These are phyloP conservation scores for Pythium phragmitis DNA, from an alignment of 352 stramenopile genomes.

Conservation along the genomic window DNA sequence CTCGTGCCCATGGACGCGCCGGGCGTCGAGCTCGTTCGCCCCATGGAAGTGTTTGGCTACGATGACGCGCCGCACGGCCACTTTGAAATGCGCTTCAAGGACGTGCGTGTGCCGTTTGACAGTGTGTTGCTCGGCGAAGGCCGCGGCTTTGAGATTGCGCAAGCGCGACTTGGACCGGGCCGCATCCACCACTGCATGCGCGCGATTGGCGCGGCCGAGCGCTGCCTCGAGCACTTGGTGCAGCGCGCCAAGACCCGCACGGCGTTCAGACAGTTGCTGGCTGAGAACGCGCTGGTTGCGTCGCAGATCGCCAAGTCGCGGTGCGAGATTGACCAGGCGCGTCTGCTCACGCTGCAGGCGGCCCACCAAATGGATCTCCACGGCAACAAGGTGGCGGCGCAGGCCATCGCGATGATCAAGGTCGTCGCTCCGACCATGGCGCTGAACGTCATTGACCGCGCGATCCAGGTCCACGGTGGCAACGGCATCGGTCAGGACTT, in stretches of 20 bases:
- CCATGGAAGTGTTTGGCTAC: conserved; percentile 95
- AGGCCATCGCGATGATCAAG: conserved; percentile 97
- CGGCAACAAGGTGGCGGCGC: conserved; percentile 84
- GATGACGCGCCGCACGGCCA: conserved; percentile 95
- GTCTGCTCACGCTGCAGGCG: conserved; percentile 85
- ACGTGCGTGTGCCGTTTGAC: conserved; percentile 90
- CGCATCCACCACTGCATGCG: conserved; percentile 99
- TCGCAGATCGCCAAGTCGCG: conserved; percentile 83
- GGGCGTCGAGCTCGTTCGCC: conserved; percentile 90
- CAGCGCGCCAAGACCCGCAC: conserved; percentile 91
- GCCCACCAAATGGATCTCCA: conserved; percentile 89
- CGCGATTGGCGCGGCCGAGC: conserved; percentile 89
- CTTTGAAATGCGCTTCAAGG: conserved; percentile 96
- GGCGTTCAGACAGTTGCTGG: conserved; percentile 94
- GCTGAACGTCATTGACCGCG: conserved; percentile 86
- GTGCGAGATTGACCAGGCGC: conserved; percentile 80
- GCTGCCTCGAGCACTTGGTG: conserved; percentile 82
- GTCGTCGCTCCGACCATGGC: conserved; percentile 93
- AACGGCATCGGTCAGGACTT: conserved; percentile 92
- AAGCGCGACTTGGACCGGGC: conserved; percentile 92
- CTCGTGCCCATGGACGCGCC: conserved; percentile 90
- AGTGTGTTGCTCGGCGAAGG: conserved; percentile 82
- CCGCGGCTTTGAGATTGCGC: conserved; percentile 88
- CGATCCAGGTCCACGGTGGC: conserved; percentile 84
- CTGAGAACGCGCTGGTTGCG: conserved; percentile 79